Evolutionary conservation across 371 early-diverging fungal genomes (phyloP).

Genomic region (Phascolomyces articulosus): DNA sequence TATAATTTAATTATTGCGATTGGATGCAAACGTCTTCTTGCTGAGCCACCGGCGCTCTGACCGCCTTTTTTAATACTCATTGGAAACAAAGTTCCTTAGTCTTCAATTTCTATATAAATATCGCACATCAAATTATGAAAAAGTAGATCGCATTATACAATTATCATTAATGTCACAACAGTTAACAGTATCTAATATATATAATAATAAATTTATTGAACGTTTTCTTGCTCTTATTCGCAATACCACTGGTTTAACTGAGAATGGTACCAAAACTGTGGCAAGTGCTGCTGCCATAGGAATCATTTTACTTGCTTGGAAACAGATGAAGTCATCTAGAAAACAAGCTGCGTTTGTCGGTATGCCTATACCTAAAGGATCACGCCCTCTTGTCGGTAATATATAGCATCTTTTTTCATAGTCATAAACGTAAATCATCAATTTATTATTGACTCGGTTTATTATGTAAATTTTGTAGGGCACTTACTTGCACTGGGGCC

Average conservation of each 20-base stretch:
- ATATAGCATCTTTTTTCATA: background rate
- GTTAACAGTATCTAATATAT: background rate
- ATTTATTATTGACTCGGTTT: background rate
- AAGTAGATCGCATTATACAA: no score
- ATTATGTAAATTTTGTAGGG: background rate
- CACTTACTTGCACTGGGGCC: background rate
- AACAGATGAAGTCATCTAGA: background rate
- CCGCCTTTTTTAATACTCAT: no score
- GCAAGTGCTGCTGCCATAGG: background rate
- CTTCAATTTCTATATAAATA: no score
- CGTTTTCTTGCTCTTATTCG: background rate
- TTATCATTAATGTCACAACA: no score
- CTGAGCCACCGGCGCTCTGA: no score
- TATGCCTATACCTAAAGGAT: background rate
- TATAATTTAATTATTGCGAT: no score
- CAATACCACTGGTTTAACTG: background rate
- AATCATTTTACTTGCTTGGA: background rate
- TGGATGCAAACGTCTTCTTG: no score
- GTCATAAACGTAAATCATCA: no score
- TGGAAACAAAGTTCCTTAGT: no score
- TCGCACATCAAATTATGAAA: no score
- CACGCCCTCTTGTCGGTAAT: background rate
- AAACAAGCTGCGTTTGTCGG: background rate
- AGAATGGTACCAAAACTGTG: background rate
- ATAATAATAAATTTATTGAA: background rate